Evolutionary conservation across 2,329 filamentous ascomycete genomes (phyloP).

Genomic region (Pyrenophora seminiperda): DNA sequence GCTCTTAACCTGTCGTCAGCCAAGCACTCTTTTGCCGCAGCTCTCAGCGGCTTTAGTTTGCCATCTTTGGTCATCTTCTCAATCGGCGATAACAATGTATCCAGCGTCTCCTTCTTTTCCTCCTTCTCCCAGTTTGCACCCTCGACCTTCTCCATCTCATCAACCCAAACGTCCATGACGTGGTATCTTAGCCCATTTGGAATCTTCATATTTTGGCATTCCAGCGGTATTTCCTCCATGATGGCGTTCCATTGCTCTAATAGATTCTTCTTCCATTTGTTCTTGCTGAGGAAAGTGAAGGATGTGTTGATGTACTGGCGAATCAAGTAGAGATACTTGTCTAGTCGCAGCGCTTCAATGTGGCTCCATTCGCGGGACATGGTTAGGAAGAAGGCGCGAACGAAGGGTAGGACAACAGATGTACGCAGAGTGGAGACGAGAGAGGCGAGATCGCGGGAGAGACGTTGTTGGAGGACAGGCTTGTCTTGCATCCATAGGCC

Average conservation of each 20-base stretch:
- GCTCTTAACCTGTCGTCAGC: conserved; percentile 74
- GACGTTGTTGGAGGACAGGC: conserved; percentile 80
- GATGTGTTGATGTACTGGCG: conserved; percentile 77
- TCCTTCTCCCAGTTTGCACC: conserved; percentile 49
- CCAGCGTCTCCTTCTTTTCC: conserved; percentile 47
- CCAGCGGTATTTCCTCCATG: conserved; percentile 53
- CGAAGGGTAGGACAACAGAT: conserved; percentile 49
- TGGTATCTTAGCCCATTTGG: conserved; percentile 87
- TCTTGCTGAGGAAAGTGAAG: conserved; percentile 58
- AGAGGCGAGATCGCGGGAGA: conserved; percentile 76
- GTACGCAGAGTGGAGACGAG: conserved; percentile 66
- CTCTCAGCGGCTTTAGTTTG: conserved; percentile 73
- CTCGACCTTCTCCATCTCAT: conserved; percentile 79
- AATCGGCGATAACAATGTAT: conserved; percentile 61
- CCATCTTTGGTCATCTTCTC: conserved; percentile 61
- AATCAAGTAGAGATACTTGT: conserved; percentile 90
- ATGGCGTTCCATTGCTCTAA: conserved; percentile 55
- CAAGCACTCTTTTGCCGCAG: conserved; percentile 70
- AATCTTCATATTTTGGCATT: conserved; percentile 61
- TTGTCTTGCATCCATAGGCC: conserved; percentile 94
- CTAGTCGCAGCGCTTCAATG: conserved; percentile 65
- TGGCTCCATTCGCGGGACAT: conserved; percentile 58
- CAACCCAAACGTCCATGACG: conserved; percentile 86
- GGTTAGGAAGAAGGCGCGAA: conserved; percentile 59
- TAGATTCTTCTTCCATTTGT: conserved; percentile 47